Evolutionary conservation across 805 yeast species (phyloP), one percentile per base, ranked within the genome.

Genomic region (Zygosaccharomyces pseudorouxii): DNA sequence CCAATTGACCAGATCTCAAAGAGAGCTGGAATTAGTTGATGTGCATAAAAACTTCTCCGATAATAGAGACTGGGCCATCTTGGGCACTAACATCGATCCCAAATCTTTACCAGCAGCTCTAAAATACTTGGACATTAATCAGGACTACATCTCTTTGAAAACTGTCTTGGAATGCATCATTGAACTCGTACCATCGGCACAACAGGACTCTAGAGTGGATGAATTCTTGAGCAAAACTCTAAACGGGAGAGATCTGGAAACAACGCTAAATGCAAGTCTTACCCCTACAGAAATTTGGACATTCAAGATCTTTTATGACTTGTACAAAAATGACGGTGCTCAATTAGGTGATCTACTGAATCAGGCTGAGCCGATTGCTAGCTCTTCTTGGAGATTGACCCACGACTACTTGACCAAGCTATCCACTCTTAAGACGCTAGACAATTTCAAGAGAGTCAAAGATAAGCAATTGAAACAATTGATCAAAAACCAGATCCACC

Each of bases 21-120:
- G 71, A 25, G 70, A 67, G 42, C 56, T 70, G 29, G 50, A 73
- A 30, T 70, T 69, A 54, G 42, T 51, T 5, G 55, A 45, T 12
- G 20, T 52, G 1, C 4, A 33, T 16, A 41, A 37, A 7, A 35
- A 49, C 8, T 37, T 40, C 48, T 53, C 49, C n/a, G 58, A 51
- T 42, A 59, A 65, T 41, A 58, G 69, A 45, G 69, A 65, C 44
- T 61, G 57, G 52, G 37, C 55, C 9, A 55, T 62, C 6, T 56
- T 62, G 27, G 59, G 58, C 6, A 16, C 42, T 1, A 44, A 51
- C 16, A 29, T 51, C 9, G 20, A 47, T 9, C 47, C 52, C 27
- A 42, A 45, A 8, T 28, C 38, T 0, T 39, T 57, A 20, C 60
- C 60, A 23, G 23, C 33, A 5, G 44, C 55, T 11, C 45, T 58